Evolutionary conservation across 192 early-diverging fungal species (phyloP).

Genomic region (Dissophora globulifera): DNA sequence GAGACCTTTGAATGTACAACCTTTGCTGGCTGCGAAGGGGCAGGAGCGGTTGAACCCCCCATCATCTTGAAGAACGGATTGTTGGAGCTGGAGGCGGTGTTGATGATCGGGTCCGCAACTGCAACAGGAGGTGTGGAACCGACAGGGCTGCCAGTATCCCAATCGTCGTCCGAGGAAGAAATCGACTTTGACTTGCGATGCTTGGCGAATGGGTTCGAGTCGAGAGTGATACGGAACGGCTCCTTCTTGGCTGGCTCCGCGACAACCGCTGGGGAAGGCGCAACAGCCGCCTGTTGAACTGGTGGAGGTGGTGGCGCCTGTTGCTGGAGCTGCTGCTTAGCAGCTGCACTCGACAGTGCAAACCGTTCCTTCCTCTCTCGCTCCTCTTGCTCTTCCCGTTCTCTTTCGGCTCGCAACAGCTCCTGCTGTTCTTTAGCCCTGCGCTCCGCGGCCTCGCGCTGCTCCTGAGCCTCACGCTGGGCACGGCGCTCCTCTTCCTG

Average conservation of each 20-base stretch:
- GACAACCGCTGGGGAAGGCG: background rate
- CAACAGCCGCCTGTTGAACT: background rate
- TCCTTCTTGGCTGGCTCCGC: conserved; percentile 11
- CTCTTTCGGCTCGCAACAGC: conserved; percentile 3
- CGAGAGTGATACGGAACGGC: conserved; percentile 38
- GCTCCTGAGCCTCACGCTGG: conserved; percentile 2
- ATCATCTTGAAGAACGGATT: conserved; percentile 48
- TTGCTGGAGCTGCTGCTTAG: conserved; percentile 43
- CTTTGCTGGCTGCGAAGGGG: background rate
- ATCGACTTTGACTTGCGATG: conserved; percentile 45
- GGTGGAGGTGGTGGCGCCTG: background rate
- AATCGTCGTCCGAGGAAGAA: conserved; percentile 46
- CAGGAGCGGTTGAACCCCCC: background rate
- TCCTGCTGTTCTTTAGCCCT: conserved; percentile 7
- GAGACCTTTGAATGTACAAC: conserved; percentile 35
- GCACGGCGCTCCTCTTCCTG: conserved; percentile 16
- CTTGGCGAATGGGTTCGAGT: conserved; percentile 45
- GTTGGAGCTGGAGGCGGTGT: conserved; percentile 19
- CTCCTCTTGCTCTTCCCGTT: conserved; percentile 38
- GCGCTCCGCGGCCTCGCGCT: conserved; percentile 14
- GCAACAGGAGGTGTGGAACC: conserved; percentile 7
- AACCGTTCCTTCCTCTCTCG: conserved; percentile 47
- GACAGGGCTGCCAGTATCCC: conserved; percentile 41
- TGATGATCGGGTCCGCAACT: background rate
- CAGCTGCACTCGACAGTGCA: conserved; percentile 28